These are phyloP conservation scores for Paramecium primaurelia DNA, from an alignment of 73 alveolate species.

Conservation along the genomic window DNA sequence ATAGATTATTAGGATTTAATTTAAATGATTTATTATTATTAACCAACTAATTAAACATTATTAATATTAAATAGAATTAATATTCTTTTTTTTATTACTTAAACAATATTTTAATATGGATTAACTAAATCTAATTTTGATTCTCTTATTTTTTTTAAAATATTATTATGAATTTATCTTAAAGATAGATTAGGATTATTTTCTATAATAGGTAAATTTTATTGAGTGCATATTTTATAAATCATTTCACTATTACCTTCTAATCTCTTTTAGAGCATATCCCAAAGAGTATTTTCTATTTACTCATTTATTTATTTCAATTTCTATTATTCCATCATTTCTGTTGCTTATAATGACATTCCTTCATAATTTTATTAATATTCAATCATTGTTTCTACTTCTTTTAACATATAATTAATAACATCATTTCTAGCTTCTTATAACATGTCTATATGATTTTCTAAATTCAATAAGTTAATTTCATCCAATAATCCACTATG, in stretches of 20 bases:
- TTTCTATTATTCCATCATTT: not conserved
- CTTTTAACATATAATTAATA: constrained; percentile 43
- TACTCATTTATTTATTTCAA: not conserved
- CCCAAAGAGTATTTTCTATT: not conserved
- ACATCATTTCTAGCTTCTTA: constrained; percentile 53
- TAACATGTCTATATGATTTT: constrained; percentile 30
- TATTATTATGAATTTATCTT: not conserved
- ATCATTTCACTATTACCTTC: constrained; percentile 16
- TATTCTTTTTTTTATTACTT: not conserved
- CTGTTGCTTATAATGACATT: not conserved
- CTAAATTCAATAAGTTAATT: not conserved
- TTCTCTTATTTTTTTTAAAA: not conserved
- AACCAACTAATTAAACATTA: constrained; percentile 21
- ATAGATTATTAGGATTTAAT: not conserved
- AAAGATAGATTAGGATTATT: not conserved
- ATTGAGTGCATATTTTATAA: not conserved
- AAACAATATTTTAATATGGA: not conserved
- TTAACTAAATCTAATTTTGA: not conserved
- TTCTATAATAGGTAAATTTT: not conserved
- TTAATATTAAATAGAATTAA: not conserved
- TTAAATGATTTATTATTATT: not conserved
- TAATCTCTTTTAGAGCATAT: not conserved
- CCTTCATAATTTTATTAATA: constrained; percentile 51
- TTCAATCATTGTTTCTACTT: constrained; percentile 40
- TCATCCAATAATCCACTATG: constrained; percentile 47